Evolutionary conservation across 805 yeast species (phyloP).

Genomic region (Zygoascus flipseniorum): DNA sequence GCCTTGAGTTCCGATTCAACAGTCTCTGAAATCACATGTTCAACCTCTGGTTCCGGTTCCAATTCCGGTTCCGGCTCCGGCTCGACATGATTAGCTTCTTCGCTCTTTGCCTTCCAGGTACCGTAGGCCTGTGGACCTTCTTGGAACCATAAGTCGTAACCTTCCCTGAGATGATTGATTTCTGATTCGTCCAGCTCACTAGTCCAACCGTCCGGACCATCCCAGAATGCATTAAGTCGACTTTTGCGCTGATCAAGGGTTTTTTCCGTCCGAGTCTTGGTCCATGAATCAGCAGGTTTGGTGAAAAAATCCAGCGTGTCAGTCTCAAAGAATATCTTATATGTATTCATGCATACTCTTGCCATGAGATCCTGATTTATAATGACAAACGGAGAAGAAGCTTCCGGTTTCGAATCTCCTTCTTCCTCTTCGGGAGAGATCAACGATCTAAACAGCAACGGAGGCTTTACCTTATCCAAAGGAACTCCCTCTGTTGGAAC

Average conservation of each 20-base stretch:
- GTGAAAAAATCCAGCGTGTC: slow-evolving; percentile 73
- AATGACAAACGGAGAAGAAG: slow-evolving; percentile 37
- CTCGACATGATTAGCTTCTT: slow-evolving; percentile 1
- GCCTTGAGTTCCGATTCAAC: background rate
- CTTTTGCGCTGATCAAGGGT: slow-evolving; percentile 11
- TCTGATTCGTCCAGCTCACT: slow-evolving; percentile 37
- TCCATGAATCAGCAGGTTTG: slow-evolving; percentile 37
- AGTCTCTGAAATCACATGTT: background rate
- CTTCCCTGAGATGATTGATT: slow-evolving; percentile 22
- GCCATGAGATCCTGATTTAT: slow-evolving; percentile 67
- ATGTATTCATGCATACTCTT: slow-evolving; percentile 68
- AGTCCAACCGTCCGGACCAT: slow-evolving; percentile 53
- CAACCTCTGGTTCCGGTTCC: slow-evolving; percentile 5
- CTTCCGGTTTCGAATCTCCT: slow-evolving; percentile 6
- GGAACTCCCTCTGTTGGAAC: slow-evolving; percentile 97
- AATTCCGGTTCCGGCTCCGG: slow-evolving; percentile 7
- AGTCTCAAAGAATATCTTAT: slow-evolving; percentile 71
- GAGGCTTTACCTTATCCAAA: slow-evolving; percentile 64
- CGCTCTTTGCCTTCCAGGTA: slow-evolving; percentile 4
- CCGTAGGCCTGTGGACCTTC: slow-evolving; percentile 19
- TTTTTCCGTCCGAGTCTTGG: slow-evolving; percentile 5
- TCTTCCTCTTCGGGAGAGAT: slow-evolving; percentile 17
- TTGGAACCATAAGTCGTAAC: slow-evolving; percentile 18
- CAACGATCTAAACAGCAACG: slow-evolving; percentile 52
- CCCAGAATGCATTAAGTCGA: slow-evolving; percentile 33